Percentiles rank a stretch among this genome's conserved stretches.
Evolutionary conservation across 2,329 filamentous ascomycete species (phyloP).

Genomic region (Chaetomium sp.): DNA sequence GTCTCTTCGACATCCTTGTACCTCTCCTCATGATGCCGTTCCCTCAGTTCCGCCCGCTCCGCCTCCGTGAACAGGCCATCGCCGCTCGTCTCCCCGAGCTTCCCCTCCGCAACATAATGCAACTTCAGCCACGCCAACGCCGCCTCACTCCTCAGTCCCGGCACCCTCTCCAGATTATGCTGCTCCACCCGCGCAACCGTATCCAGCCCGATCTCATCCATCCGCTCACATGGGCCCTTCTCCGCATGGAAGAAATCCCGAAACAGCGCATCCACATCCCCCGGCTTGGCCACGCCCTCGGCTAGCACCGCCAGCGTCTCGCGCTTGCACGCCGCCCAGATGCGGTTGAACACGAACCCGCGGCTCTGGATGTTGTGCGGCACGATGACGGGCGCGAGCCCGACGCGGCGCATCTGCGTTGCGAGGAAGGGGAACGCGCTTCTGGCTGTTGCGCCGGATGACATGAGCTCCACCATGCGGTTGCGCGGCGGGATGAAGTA

Average conservation of each 20-base stretch:
- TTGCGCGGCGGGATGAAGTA: constrained; percentile 30
- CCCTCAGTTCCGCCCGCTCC: constrained; percentile 23
- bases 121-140: constrained; percentile 24
- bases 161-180: constrained; percentile 20
- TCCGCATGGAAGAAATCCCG: constrained; percentile 27
- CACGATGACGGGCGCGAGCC: constrained; percentile 25
- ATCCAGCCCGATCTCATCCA: constrained; percentile 31
- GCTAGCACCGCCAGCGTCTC: constrained; percentile 28
- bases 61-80: constrained; percentile 25
- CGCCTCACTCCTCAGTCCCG: constrained; percentile 12
- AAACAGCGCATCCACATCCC: constrained; percentile 30
- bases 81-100: constrained; percentile 28
- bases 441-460: constrained; percentile 25
- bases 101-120: constrained; percentile 24
- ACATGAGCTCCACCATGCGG: constrained; percentile 32
- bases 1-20: constrained; percentile 22
- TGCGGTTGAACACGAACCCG: constrained; percentile 31
- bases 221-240: constrained; percentile 28
- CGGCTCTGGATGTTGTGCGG: constrained; percentile 26
- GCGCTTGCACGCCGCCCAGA: constrained; percentile 32
- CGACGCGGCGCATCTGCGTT: constrained; percentile 25
- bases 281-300: constrained; percentile 28
- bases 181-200: constrained; percentile 28
- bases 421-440: constrained; percentile 28
- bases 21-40: constrained; percentile 16